Evolutionary conservation across 2,329 filamentous ascomycete species (phyloP).

Genomic region (Cladosporium colombiae): DNA sequence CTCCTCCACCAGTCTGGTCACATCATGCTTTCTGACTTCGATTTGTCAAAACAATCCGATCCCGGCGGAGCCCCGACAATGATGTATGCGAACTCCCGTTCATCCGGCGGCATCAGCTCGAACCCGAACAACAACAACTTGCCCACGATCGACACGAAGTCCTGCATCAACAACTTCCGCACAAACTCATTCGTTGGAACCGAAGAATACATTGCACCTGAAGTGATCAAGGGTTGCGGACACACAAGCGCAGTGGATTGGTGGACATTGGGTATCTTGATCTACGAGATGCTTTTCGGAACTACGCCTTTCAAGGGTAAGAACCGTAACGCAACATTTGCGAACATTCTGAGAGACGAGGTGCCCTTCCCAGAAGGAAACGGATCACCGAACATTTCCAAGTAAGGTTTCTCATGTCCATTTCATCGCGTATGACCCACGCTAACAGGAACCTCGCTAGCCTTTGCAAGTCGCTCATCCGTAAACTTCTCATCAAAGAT

Average conservation of each 20-base stretch:
- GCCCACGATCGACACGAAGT: slow-evolving; percentile 97
- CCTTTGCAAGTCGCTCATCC: slow-evolving; percentile 92
- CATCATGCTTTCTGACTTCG: slow-evolving; percentile 99
- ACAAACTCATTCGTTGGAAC: slow-evolving; percentile 99
- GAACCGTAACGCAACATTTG: slow-evolving; percentile 97
- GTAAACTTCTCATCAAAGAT: slow-evolving; percentile 97
- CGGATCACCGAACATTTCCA: slow-evolving; percentile 81
- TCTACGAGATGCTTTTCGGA: slow-evolving; percentile 98
- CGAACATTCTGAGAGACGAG: slow-evolving; percentile 93
- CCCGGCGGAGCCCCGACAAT: slow-evolving; percentile 94
- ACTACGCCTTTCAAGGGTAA: slow-evolving; percentile 99
- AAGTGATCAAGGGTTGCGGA: slow-evolving; percentile 97
- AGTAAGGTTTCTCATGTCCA: slow-evolving; percentile 60
- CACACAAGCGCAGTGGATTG: slow-evolving; percentile 98
- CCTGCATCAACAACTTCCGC: slow-evolving; percentile 95
- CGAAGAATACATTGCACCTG: slow-evolving; percentile 97
- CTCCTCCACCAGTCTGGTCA: slow-evolving; percentile 98
- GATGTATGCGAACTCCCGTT: slow-evolving; percentile 63
- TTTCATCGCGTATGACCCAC: background rate
- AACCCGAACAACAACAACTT: slow-evolving; percentile 62
- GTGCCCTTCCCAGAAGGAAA: slow-evolving; percentile 92
- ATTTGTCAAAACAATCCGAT: slow-evolving; percentile 96
- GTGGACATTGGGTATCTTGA: slow-evolving; percentile 97
- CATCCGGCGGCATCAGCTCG: slow-evolving; percentile 67
- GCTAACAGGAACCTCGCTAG: slow-evolving; percentile 49